phyloP scores from a whole-genome alignment of 192 early-diverging fungal genomes.

The Funneliformis geosporum region DNA sequence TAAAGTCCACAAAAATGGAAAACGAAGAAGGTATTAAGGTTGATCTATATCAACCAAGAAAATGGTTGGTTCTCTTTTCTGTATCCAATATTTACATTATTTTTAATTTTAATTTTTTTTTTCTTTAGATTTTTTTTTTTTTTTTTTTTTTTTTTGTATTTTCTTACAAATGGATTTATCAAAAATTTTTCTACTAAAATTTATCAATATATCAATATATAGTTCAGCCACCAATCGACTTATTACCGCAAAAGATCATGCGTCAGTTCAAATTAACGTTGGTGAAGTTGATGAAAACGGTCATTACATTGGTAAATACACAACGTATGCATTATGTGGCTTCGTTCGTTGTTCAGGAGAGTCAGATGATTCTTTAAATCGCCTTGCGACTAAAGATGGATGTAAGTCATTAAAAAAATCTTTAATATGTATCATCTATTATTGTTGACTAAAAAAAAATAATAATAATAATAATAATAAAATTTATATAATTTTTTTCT shows the following conservation, averaged over 20 bases:
- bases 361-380: conserved; percentile 96
- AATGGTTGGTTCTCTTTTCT: conserved; percentile 68
- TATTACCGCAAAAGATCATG: conserved; percentile 98
- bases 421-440: conserved; percentile 8
- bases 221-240: conserved; percentile 98
- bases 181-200: not conserved
- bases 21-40: conserved; percentile 56
- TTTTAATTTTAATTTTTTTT: not conserved
- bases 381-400: conserved; percentile 78
- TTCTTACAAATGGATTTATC: too few relatives aligned
- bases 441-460: not conserved
- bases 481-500: not conserved
- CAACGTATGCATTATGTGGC: conserved; percentile 91
- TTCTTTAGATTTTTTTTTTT: too few relatives aligned
- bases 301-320: conserved; percentile 68
- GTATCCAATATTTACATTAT: too few relatives aligned
- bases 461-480: too few relatives aligned
- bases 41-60: conserved; percentile 94
- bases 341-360: conserved; percentile 88
- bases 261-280: conserved; percentile 97
- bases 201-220: not conserved
- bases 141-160: too few relatives aligned
- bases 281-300: conserved; percentile 89
- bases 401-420: conserved; percentile 44
- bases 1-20: conserved; percentile 38